These are phyloP conservation scores for Lactarius psammicola DNA, from an alignment of 768 basidiomycete genomes.

Conservation along the genomic window DNA sequence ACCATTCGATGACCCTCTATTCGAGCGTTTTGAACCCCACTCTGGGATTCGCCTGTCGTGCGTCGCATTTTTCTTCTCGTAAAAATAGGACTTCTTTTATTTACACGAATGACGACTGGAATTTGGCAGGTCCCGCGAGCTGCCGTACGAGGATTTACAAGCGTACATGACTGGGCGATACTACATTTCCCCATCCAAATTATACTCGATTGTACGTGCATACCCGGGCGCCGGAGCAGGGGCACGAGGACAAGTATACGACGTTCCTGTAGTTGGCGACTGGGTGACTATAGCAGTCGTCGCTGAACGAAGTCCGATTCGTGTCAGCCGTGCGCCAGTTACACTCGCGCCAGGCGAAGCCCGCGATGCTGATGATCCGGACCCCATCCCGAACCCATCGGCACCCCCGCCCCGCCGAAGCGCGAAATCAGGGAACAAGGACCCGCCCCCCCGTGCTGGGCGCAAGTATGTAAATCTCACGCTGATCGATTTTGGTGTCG, in stretches of 20 bases:
- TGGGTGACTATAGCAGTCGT: constrained; percentile 97
- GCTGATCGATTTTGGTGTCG: constrained; percentile 75
- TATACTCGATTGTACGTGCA: constrained; percentile 84
- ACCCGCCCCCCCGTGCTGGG: constrained; percentile 46
- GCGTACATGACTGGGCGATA: constrained; percentile 80
- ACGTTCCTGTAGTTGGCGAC: constrained; percentile 88
- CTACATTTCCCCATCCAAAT: constrained; percentile 81
- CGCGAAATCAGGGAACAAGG: constrained; percentile 25
- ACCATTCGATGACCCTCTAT: constrained; percentile 69
- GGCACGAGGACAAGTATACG: constrained; percentile 58
- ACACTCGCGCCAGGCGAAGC: constrained; percentile 46
- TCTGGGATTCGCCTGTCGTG: constrained; percentile 83
- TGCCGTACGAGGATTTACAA: constrained; percentile 76
- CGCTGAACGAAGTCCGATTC: constrained; percentile 82
- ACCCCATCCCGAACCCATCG: background rate
- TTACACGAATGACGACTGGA: background rate
- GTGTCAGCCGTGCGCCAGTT: constrained; percentile 67
- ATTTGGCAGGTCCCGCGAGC: constrained; percentile 57
- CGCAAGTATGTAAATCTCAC: constrained; percentile 87
- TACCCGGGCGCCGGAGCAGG: constrained; percentile 56
- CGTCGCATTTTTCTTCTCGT: constrained; percentile 35
- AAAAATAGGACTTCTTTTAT: background rate
- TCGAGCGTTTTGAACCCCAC: constrained; percentile 83
- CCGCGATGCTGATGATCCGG: constrained; percentile 34
- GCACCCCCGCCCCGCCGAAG: background rate